Conservation (phyloP, 495 filamentous ascomycete genomes). For the Annulohypoxylon nitens region DNA sequence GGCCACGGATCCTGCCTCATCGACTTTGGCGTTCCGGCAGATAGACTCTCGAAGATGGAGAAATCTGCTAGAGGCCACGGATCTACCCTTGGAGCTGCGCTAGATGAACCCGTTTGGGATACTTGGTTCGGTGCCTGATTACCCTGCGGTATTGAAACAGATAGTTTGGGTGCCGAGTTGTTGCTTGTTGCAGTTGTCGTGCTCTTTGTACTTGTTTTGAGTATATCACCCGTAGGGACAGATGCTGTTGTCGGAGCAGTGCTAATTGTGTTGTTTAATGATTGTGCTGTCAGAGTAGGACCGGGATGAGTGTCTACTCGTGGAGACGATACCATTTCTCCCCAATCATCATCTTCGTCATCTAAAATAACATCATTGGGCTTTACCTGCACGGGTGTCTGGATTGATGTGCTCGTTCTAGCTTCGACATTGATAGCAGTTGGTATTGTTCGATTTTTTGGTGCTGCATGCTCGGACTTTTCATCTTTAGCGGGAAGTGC, state of each 20-base stretch:
- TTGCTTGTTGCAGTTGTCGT: background rate
- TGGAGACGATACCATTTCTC: constrained; percentile 68
- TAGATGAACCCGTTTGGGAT: constrained; percentile 8
- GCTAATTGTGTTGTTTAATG: background rate
- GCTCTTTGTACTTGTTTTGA: background rate
- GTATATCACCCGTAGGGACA: background rate
- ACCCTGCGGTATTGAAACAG: constrained; percentile 29
- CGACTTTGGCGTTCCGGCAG: constrained; percentile 23
- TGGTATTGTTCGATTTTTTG: constrained; percentile 8
- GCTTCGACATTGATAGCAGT: background rate
- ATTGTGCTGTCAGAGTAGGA: constrained; percentile 5
- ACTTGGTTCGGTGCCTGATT: constrained; percentile 12
- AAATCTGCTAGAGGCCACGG: constrained; percentile 40
- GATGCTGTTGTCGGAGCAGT: background rate
- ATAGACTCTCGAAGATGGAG: constrained; percentile 33
- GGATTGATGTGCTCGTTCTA: background rate
- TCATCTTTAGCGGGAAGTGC: background rate
- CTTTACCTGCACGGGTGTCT: background rate
- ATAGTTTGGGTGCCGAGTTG: constrained; percentile 13
- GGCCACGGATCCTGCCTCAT: constrained; percentile 51
- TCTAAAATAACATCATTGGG: constrained; percentile 30
- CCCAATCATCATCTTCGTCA: constrained; percentile 67
- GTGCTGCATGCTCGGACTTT: background rate
- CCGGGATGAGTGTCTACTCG: constrained; percentile 33
- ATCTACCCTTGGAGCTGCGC: constrained; percentile 11